Evolutionary conservation across 495 filamentous ascomycete species (phyloP).

Genomic region (Amorphotheca resinae): DNA sequence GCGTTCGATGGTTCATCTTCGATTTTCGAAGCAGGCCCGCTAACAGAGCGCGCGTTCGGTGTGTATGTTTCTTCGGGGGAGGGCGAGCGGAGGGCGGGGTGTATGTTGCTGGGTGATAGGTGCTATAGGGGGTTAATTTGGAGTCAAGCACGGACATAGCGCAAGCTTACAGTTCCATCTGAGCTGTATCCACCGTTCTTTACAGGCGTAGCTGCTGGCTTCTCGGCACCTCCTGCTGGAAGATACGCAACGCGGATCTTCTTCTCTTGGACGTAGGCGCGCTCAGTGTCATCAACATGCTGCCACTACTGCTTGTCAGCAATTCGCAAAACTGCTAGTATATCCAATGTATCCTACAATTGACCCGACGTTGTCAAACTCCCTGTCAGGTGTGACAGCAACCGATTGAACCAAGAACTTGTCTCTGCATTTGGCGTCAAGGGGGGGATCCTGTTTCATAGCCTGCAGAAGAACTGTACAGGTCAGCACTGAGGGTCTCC

Average conservation of each 20-base stretch:
- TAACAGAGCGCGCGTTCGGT: slow-evolving; percentile 13
- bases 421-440: slow-evolving; percentile 82
- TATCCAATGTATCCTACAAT: slow-evolving; percentile 47
- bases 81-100: slow-evolving; percentile 43
- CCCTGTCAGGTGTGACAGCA: slow-evolving; percentile 68
- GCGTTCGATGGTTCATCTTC: slow-evolving; percentile 10
- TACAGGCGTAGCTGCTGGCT: slow-evolving; percentile 24
- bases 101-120: slow-evolving; percentile 21
- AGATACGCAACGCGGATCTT: slow-evolving; percentile 93
- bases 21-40: slow-evolving; percentile 2
- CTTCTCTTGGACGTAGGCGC: slow-evolving; percentile 69
- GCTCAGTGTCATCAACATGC: slow-evolving; percentile 62
- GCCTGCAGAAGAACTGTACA: slow-evolving; percentile 78
- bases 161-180: slow-evolving; percentile 11
- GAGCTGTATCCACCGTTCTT: slow-evolving; percentile 27
- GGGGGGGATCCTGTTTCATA: slow-evolving; percentile 88
- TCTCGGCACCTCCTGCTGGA: slow-evolving; percentile 35
- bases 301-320: slow-evolving; percentile 47
- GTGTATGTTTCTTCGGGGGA: slow-evolving; percentile 31
- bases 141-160: too few relatives aligned
- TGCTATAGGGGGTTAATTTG: slow-evolving; percentile 4
- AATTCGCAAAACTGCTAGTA: background rate
- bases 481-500: background rate
- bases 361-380: slow-evolving; percentile 61
- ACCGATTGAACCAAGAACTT: slow-evolving; percentile 98